Base-by-base conservation (phyloP, 495 filamentous ascomycete genomes). In the Melanomma pulvis-pyrius region DNA sequence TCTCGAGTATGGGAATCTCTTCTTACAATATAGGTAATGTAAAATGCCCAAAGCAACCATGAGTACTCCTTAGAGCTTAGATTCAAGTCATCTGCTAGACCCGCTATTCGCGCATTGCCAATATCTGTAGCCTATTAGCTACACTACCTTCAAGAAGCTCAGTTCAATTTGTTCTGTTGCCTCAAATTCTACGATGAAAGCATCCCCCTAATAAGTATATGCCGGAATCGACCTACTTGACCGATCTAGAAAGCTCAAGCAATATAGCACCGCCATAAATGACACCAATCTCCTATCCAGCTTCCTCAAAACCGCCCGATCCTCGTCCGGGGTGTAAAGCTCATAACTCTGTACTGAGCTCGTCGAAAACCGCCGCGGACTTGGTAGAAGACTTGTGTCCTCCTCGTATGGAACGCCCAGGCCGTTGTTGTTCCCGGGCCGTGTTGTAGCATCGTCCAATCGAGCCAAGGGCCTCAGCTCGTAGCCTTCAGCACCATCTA, bases 231-330 rank as follows among this genome's bases (percentile, higher is more conserved):
- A 51, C 69, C 58, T 47, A 91, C 88, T 92, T 2, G 87, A 91
- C 68, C 90, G 82, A 73, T 93, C 90, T 59, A 93, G 74, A 74
- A 94, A 93, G 49, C 85, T 87, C 34, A 97, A 80, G 79, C 93
- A 82, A 73, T 96, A 97, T 24, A 96, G 79, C 32, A 91, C 69
- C 1, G 91, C 90, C 51, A 96, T 79, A 73, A 96, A 96, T 4
- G 90, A 74, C 19, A 96, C 91, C 63, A 97, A 79, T 56, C 81
- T 83, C 61, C 83, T 79, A 75, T 97, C 92, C 67, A 96, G 86
- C 70, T 86, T 90, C 71, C 79, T 83, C 48, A 92, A 79, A 13
- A 97, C 87, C 12, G 81, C 81, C 36, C 74, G 77, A 73, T 96
- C 92, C 72, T 96, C 91, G 34, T 91, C 86, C 0, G 79, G 77